Evolutionary conservation across 129 eudicot genomes (phyloP), one percentile per base, ranked within the genome.

Genomic region (Lonicera japonica): DNA sequence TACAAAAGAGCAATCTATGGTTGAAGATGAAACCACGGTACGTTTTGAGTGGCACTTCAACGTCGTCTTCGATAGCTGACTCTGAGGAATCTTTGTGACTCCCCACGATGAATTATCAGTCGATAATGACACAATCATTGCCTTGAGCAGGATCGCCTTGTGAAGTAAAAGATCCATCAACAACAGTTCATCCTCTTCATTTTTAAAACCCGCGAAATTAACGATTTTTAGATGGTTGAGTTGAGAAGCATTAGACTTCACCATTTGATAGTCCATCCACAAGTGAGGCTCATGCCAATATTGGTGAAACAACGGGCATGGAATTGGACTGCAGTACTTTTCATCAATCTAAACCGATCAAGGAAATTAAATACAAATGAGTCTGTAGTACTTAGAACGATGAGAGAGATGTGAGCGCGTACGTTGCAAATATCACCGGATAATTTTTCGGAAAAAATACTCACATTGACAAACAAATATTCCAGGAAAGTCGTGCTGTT

Each of bases 141-240:
- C 60, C 68, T 68, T 77, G 21, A 77, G 63, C 21, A 52, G 60
- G 15, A 77, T 59, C 36, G 78, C 83, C 24, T 64, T 72, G 53
- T 68, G 67, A n/a, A 77, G 75, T 61, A 77, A 59, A 58, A 77
- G 60, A 68, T 77, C 78, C 60, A 77, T 77, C 60, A 77, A 58
- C 8, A 68, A 21, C 41, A 63, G 18, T 10, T 72, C 45, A 25
- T 72, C 68, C 41, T 62, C 59, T 56, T 68, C 53, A 25, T 59
- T 38, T 58, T 23, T 67, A 54, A 77, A 72, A 50, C 78, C 75
- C 1, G 58, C 51, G 41, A 72, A 22, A 39, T 63, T 68, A 23
- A 77, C 69, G 38, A 3, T 5, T 16, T 53, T 63, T 41, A 77
- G 40, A 64, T 72, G 59, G 25, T 68, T 64, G 21, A 77, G 75